These are phyloP conservation scores for Xylariaceae sp. DNA, from an alignment of 2,329 filamentous ascomycete genomes.

Conservation along the genomic window DNA sequence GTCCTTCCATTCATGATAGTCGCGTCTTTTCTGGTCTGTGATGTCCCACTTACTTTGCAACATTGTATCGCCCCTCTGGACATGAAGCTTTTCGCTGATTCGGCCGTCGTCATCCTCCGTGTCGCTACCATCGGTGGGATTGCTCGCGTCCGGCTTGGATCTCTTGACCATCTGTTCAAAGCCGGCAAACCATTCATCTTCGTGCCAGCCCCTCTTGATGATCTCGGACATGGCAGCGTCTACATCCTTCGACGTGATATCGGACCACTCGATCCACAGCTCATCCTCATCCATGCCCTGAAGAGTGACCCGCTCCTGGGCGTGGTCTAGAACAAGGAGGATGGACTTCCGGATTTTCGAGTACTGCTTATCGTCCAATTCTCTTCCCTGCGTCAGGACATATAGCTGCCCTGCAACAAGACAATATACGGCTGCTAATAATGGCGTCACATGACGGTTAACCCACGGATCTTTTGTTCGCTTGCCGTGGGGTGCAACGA, in stretches of 20 bases:
- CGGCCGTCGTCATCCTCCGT: constrained; percentile 37
- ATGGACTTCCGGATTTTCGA: constrained; percentile 45
- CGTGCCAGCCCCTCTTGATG: constrained; percentile 53
- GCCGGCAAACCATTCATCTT: constrained; percentile 59
- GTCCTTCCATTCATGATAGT: constrained; percentile 63
- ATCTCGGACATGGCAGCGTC: constrained; percentile 59
- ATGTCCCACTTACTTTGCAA: constrained; percentile 69
- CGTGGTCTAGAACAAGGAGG: constrained; percentile 39
- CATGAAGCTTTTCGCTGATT: constrained; percentile 37
- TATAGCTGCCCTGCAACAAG: constrained; percentile 53
- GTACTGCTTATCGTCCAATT: constrained; percentile 43
- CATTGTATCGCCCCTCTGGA: constrained; percentile 61
- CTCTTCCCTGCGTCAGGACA: constrained; percentile 38
- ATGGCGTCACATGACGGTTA: constrained; percentile 45
- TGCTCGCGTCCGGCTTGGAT: constrained; percentile 23
- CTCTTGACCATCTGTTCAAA: constrained; percentile 52
- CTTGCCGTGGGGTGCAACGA: constrained; percentile 42
- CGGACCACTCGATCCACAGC: constrained; percentile 52
- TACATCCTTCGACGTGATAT: constrained; percentile 50
- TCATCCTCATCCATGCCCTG: constrained; percentile 43
- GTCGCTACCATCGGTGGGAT: constrained; percentile 33
- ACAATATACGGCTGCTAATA: constrained; percentile 59
- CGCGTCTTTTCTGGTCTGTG: constrained; percentile 56
- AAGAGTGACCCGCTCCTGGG: constrained; percentile 39
- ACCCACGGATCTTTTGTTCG: constrained; percentile 48